Conservation (phyloP, 2,329 filamentous ascomycete genomes). For the Phialophora chinensis region DNA sequence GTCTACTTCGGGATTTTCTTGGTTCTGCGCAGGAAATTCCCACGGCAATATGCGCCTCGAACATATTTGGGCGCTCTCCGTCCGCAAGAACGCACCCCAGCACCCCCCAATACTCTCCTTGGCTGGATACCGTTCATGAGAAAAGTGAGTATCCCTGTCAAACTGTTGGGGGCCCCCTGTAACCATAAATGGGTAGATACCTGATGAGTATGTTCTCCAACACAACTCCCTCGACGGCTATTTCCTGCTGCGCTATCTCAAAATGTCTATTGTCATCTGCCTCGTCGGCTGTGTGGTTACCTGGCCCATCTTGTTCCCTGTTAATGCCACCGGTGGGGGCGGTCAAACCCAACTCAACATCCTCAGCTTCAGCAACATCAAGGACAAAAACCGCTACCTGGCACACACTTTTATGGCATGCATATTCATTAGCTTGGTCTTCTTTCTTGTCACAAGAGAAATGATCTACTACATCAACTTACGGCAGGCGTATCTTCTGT, state of each 20-base stretch:
- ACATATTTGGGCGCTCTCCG: constrained; percentile 61
- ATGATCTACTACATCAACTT: constrained; percentile 91
- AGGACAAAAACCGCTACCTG: constrained; percentile 71
- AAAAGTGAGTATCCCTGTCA: constrained; percentile 55
- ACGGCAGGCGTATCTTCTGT: constrained; percentile 88
- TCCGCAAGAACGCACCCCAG: constrained; percentile 62
- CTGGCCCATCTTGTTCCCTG: constrained; percentile 85
- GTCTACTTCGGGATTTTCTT: constrained; percentile 58
- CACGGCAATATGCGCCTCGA: constrained; percentile 60
- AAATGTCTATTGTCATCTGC: constrained; percentile 77
- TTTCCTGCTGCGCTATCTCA: constrained; percentile 86
- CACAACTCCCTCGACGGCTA: constrained; percentile 93
- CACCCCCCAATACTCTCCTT: constrained; percentile 65
- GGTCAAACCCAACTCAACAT: constrained; percentile 71
- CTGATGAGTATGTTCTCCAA: constrained; percentile 81
- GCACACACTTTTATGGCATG: constrained; percentile 82
- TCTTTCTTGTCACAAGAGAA: constrained; percentile 86
- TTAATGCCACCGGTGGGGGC: constrained; percentile 82
- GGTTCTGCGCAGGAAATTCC: constrained; percentile 56
- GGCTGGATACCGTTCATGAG: constrained; percentile 73
- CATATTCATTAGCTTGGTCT: constrained; percentile 83
- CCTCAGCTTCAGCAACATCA: constrained; percentile 79
- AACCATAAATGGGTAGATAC: constrained; percentile 45
- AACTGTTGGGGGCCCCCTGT: not conserved
- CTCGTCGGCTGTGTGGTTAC: constrained; percentile 83